A percentile compares a stretch with the other conserved stretches of the same genome.
Conservation (phyloP, 1,284 basidiomycete genomes). For the Tilletiopsis washingtonensis region DNA sequence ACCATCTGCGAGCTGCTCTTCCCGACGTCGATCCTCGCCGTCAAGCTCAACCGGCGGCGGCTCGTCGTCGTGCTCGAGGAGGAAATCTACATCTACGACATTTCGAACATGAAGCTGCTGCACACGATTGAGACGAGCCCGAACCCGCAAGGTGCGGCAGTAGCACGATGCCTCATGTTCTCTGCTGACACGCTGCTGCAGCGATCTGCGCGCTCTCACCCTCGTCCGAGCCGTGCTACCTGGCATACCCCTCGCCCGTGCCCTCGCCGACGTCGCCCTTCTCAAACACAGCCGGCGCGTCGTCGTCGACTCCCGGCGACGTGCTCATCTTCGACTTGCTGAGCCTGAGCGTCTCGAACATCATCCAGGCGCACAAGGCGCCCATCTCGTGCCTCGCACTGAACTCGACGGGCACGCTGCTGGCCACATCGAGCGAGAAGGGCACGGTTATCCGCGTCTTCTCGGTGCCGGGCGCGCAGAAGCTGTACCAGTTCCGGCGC, state of each 20-base stretch:
- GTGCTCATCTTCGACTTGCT: slow-evolving; percentile 70
- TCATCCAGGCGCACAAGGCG: slow-evolving; percentile 93
- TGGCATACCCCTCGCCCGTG: slow-evolving; percentile 90
- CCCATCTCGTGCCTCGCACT: slow-evolving; percentile 80
- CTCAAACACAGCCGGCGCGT: slow-evolving; percentile 46
- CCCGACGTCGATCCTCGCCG: slow-evolving; percentile 86
- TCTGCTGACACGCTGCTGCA: slow-evolving; percentile 46
- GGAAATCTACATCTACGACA: slow-evolving; percentile 98
- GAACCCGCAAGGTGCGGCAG: slow-evolving; percentile 79
- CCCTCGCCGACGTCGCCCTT: slow-evolving; percentile 65
- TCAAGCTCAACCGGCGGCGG: slow-evolving; percentile 93
- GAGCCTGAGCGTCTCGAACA: slow-evolving; percentile 80
- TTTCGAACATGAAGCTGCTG: slow-evolving; percentile 92
- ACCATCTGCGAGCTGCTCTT: slow-evolving; percentile 98
- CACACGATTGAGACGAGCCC: slow-evolving; percentile 96
- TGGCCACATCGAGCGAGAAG: slow-evolving; percentile 90
- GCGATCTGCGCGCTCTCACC: slow-evolving; percentile 91
- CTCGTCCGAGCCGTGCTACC: slow-evolving; percentile 87
- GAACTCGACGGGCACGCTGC: slow-evolving; percentile 77
- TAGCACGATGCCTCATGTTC: too few species aligned
- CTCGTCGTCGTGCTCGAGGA: slow-evolving; percentile 89
- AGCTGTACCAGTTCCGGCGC: slow-evolving; percentile 69
- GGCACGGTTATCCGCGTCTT: slow-evolving; percentile 96
- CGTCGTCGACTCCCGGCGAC: slow-evolving; percentile 49
- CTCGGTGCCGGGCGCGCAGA: slow-evolving; percentile 70